Percentiles rank a stretch among this genome's conserved stretches.
phyloP scores from a whole-genome alignment of 208 protist species.

The Novymonas esmeraldas region DNA sequence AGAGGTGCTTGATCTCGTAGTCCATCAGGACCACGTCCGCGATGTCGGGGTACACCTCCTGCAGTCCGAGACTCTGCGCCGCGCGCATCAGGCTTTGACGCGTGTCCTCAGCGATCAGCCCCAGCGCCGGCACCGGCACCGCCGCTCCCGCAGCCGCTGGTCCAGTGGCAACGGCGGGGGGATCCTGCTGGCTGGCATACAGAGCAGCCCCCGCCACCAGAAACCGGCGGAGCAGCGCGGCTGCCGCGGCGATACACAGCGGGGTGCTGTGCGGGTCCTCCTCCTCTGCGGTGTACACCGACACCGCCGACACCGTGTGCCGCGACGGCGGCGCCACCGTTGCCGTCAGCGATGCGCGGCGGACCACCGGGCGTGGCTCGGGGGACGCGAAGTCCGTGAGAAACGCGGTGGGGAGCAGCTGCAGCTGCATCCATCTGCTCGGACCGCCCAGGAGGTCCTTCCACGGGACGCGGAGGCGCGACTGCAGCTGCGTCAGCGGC shows the following conservation, averaged over 20 bases:
- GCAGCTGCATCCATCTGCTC: constrained; percentile 27
- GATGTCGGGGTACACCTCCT: constrained; percentile 35
- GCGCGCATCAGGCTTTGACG: constrained; percentile 25
- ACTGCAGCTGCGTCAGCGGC: constrained; percentile 25
- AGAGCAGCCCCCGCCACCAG: constrained; percentile 26
- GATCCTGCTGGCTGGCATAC: constrained; percentile 5
- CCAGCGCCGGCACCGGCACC: constrained; percentile 1
- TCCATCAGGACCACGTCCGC: constrained; percentile 61
- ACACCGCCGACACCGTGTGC: neutral
- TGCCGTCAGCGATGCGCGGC: neutral
- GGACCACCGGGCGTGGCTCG: neutral
- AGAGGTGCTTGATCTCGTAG: constrained; percentile 52
- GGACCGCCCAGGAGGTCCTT: constrained; percentile 30
- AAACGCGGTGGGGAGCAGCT: constrained; percentile 20
- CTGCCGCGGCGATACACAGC: constrained; percentile 13
- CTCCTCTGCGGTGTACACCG: constrained; percentile 27
- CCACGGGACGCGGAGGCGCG: constrained; percentile 43
- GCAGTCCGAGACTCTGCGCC: constrained; percentile 41
- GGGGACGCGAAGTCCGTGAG: neutral
- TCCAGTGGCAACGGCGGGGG: neutral
- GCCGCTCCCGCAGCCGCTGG: neutral
- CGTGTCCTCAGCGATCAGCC: constrained; percentile 27
- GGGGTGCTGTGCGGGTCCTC: constrained; percentile 6
- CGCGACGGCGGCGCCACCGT: neutral
- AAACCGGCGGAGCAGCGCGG: constrained; percentile 23